Conservation (phyloP, 2,329 filamentous ascomycete genomes). For the Epichloe bromicola region DNA sequence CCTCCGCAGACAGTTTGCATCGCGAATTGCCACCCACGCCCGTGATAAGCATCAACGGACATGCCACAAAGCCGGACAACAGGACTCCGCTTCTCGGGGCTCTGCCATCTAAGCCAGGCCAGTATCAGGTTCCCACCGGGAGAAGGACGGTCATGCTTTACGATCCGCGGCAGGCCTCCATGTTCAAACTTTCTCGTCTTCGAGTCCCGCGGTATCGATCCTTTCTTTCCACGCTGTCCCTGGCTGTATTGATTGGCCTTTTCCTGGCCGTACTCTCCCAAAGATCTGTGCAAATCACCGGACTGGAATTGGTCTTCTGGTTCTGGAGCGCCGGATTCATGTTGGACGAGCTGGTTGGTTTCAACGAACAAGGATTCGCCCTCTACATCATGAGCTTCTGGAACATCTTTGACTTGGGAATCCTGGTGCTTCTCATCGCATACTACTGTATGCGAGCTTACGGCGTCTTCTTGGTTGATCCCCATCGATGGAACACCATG, state of each 20-base stretch:
- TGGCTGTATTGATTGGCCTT: conserved; percentile 70
- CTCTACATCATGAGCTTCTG: conserved; percentile 96
- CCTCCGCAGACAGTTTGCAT: conserved; percentile 73
- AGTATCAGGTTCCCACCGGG: conserved; percentile 28
- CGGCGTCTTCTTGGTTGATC: conserved; percentile 69
- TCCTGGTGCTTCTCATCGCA: conserved; percentile 68
- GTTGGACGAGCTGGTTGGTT: conserved; percentile 90
- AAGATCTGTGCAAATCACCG: conserved; percentile 68
- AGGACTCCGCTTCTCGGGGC: conserved; percentile 39
- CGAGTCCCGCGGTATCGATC: conserved; percentile 86
- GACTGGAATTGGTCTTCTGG: conserved; percentile 84
- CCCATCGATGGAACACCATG: conserved; percentile 62
- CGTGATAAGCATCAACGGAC: conserved; percentile 12
- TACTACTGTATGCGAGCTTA: conserved; percentile 88
- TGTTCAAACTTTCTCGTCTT: conserved; percentile 82
- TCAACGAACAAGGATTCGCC: conserved; percentile 92
- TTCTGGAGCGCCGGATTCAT: conserved; percentile 96
- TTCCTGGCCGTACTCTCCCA: conserved; percentile 72
- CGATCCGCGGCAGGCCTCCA: conserved; percentile 76
- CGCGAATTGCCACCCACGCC: conserved; percentile 30
- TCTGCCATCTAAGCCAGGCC: conserved; percentile 17
- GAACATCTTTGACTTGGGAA: conserved; percentile 91
- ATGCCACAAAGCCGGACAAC: conserved; percentile 24
- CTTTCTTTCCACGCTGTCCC: conserved; percentile 76
- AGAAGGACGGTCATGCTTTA: conserved; percentile 76